A percentile compares a stretch with the other conserved stretches of the same genome.
phyloP scores from a whole-genome alignment of 75 land plant genomes.

The Gnetum montanum region DNA sequence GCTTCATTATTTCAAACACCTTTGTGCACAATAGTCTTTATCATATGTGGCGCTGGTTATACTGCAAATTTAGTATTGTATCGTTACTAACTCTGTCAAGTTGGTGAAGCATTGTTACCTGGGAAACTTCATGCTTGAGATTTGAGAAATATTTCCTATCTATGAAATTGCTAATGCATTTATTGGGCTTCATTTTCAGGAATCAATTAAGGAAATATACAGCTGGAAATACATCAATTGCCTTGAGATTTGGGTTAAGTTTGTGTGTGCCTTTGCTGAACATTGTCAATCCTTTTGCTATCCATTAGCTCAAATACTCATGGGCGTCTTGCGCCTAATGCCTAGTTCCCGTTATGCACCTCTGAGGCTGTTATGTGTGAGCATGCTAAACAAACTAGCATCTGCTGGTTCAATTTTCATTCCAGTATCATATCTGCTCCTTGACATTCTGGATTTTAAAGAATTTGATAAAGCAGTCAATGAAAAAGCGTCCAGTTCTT shows the following conservation, averaged over 20 bases:
- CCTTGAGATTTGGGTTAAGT: slow-evolving; percentile 77
- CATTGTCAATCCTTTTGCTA: slow-evolving; percentile 49
- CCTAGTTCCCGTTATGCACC: slow-evolving; percentile 74
- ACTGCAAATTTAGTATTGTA: no score
- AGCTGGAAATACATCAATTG: slow-evolving; percentile 81
- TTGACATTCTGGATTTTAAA: slow-evolving; percentile 60
- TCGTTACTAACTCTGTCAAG: no score
- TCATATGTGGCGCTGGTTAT: no score
- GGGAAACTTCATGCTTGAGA: no score
- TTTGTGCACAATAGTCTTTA: no score
- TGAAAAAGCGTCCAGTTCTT: slow-evolving; percentile 19
- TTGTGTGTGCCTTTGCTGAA: slow-evolving; percentile 35
- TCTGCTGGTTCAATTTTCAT: slow-evolving; percentile 58
- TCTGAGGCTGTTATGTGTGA: slow-evolving; percentile 59
- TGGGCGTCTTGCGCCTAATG: slow-evolving; percentile 63
- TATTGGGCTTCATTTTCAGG: slow-evolving; percentile 38
- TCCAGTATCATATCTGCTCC: slow-evolving; percentile 56
- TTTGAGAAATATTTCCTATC: no score
- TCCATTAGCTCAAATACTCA: slow-evolving; percentile 60
- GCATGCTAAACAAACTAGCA: slow-evolving; percentile 73
- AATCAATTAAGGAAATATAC: slow-evolving; percentile 52
- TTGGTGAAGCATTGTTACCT: no score
- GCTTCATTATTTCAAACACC: no score
- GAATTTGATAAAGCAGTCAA: slow-evolving; percentile 26
- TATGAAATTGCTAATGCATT: background rate